These are phyloP conservation scores for Fusarium chlamydosporum DNA, from an alignment of 2,329 filamentous ascomycete genomes.

Conservation along the genomic window DNA sequence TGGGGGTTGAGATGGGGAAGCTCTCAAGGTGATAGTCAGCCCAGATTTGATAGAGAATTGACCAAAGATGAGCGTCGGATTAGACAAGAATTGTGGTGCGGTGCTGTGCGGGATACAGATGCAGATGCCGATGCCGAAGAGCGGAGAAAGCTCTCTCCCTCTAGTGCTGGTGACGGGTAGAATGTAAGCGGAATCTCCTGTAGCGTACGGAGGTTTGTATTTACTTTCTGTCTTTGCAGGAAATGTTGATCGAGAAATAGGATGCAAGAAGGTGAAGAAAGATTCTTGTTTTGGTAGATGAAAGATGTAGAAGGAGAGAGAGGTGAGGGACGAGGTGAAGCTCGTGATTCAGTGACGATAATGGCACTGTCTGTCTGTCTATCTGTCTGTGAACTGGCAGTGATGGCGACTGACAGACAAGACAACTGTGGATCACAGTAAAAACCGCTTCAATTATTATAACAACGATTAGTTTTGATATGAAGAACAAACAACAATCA, in stretches of 20 bases:
- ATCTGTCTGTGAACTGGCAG: not conserved
- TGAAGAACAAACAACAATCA: not conserved
- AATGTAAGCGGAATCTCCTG: slow-evolving; percentile 30
- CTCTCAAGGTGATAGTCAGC: slow-evolving; percentile 33
- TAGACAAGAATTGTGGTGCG: slow-evolving; percentile 39
- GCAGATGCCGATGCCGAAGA: slow-evolving; percentile 31
- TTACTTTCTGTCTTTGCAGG: not conserved
- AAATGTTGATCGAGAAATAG: not conserved
- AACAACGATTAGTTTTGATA: not conserved
- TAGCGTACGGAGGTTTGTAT: slow-evolving; percentile 16
- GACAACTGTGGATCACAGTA: not conserved
- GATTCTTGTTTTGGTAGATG: not conserved
- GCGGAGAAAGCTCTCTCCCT: slow-evolving; percentile 30
- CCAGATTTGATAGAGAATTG: slow-evolving; percentile 11
- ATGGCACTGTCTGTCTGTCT: not conserved
- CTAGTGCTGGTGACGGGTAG: slow-evolving; percentile 8
- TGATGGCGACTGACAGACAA: not conserved
- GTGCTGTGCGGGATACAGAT: slow-evolving; percentile 1
- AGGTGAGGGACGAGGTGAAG: not conserved
- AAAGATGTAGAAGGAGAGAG: not conserved
- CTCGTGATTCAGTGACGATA: not conserved
- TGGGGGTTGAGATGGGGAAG: not conserved
- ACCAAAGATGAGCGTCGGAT: slow-evolving; percentile 31
- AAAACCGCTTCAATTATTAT: not conserved
- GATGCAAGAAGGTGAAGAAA: not conserved